Conservation (phyloP, 2,329 filamentous ascomycete genomes). For the Clonostachys byssicola region DNA sequence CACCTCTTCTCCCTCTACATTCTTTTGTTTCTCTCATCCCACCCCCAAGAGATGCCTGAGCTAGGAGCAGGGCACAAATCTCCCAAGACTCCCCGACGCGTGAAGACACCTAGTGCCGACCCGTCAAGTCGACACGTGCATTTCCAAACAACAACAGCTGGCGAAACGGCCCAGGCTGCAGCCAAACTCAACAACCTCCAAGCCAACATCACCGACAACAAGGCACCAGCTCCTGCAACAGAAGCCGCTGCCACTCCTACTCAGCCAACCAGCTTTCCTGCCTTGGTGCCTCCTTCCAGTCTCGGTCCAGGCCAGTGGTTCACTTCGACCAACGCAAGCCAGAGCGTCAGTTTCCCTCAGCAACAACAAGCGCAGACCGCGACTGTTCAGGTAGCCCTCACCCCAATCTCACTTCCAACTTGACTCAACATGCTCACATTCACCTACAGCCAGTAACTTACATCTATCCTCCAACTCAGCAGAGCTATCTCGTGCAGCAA, state of each 20-base stretch:
- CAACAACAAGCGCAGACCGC: neutral
- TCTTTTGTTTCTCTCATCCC: neutral
- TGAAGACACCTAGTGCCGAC: slow-evolving; percentile 13
- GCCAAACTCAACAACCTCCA: neutral
- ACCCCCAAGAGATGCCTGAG: slow-evolving; percentile 15
- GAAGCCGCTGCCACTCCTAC: slow-evolving; percentile 2
- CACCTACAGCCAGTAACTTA: too few species aligned
- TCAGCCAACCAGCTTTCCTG: slow-evolving; percentile 18
- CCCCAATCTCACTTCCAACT: too few species aligned
- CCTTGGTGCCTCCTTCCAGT: slow-evolving; percentile 13
- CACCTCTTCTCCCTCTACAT: neutral
- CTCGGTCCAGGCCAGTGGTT: neutral
- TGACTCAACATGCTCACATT: too few species aligned
- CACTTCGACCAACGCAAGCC: slow-evolving; percentile 24
- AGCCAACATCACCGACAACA: slow-evolving; percentile 2
- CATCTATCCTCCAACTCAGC: too few species aligned
- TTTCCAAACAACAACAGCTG: slow-evolving; percentile 7
- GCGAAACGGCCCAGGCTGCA: neutral
- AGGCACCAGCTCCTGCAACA: neutral
- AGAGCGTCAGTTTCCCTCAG: slow-evolving; percentile 15
- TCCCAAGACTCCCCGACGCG: slow-evolving; percentile 18
- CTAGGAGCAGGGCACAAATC: slow-evolving; percentile 16
- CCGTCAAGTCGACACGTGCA: slow-evolving; percentile 20
- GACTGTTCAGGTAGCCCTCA: too few species aligned
- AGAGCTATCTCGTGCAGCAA: too few species aligned